Percentiles rank a stretch among this genome's conserved stretches.
Evolutionary conservation across 2,329 filamentous ascomycete species (phyloP).

Genomic region (Fusarium poae): DNA sequence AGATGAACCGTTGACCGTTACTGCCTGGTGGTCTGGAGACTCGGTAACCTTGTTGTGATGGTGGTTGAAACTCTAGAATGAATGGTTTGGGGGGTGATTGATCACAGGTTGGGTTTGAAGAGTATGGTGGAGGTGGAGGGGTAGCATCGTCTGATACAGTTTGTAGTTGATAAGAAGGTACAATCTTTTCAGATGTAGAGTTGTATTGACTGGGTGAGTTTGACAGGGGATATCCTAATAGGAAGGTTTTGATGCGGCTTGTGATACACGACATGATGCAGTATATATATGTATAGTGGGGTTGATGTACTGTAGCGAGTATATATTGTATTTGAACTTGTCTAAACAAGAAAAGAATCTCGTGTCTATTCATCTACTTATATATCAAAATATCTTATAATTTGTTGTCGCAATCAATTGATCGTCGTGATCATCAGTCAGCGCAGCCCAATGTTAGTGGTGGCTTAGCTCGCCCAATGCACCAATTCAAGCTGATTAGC

Average conservation of each 20-base stretch:
- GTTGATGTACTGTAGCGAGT: neutral
- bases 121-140: constrained; percentile 16
- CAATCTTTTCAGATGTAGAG: constrained; percentile 4
- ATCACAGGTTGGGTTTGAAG: neutral
- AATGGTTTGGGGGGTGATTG: constrained; percentile 12
- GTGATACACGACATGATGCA: constrained; percentile 9
- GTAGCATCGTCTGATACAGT: neutral
- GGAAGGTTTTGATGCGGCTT: constrained; percentile 14
- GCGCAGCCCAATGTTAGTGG: constrained; percentile 1
- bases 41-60: constrained; percentile 11
- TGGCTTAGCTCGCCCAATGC: constrained; percentile 26
- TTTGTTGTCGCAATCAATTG: neutral
- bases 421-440: constrained; percentile 7
- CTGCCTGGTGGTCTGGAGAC: constrained; percentile 2
- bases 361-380: neutral
- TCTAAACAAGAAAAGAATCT: neutral
- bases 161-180: constrained; percentile 9
- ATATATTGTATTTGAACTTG: neutral
- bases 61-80: constrained; percentile 25
- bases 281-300: neutral
- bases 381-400: neutral
- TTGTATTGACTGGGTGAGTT: neutral
- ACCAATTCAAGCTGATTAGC: constrained; percentile 2
- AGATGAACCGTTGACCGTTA: constrained; percentile 15
- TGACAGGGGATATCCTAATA: constrained; percentile 6